Evolutionary conservation across 2,329 filamentous ascomycete genomes (phyloP), one percentile per base, ranked within the genome.

Genomic region (Alternaria gaisen): DNA sequence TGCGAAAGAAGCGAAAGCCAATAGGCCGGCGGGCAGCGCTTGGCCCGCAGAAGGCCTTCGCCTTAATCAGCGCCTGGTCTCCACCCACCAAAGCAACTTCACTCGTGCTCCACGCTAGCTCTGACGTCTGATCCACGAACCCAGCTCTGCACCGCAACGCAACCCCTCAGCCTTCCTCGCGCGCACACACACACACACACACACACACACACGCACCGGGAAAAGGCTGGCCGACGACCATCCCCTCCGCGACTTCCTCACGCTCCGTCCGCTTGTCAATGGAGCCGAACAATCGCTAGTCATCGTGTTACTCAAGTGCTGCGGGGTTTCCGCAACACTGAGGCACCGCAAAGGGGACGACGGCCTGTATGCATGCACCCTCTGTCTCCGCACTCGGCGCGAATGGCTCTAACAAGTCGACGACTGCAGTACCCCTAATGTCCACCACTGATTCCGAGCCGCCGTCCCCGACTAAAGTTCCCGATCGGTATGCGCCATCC

Each of bases 271-370:
- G 67, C 61, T 57, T 47, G 77, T 79, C 76, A 77, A 80, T 80
- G 79, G 79, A 79, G 77, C 71, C 69, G 67, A 67, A 76, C 72
- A 77, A 78, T 67, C 73, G 77, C 72, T 80, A 80, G 75, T 71
- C 68, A 73, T 73, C 70, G 75, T 76, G 72, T 77, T 67, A 76
- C 75, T 74, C 73, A 65, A 75, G 77, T 79, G 78, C 77, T 80
- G 78, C 78, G 78, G 77, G 77, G 77, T 65, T 74, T 77, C 76
- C 77, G 77, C 77, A 50, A 74, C 77, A 78, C 77, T 77, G 76
- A 76, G 75, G 73, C 76, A 72, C 72, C 62, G 58, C 62, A 65
- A 61, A 70, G 75, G 74, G 76, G 76, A 77, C 75, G 75, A 77
- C 76, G 76, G 75, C 72, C 70, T 72, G 76, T 77, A 78, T 54